Base-by-base conservation (phyloP, 2,329 filamentous ascomycete genomes). In the Fusarium sp. region DNA sequence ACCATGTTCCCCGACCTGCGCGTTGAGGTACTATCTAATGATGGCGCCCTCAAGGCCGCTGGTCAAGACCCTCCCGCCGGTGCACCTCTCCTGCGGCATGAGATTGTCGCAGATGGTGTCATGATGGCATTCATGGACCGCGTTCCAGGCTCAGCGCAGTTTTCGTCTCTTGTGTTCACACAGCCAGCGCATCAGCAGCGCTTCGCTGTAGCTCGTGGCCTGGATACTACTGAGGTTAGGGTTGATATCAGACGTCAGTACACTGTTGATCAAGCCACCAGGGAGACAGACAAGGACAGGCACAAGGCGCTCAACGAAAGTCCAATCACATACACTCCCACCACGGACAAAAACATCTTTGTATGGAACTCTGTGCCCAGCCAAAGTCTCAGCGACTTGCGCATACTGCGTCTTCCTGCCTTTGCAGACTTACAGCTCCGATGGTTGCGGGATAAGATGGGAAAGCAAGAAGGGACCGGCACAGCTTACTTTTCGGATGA, bases 1-100 rank as follows among this genome's bases (percentile, higher is more conserved):
- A 77, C 77, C 7, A 78, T 74, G 70, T 82, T 82, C 46, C 83
- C 82, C 0, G 83, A 85, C 60, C 75, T 84, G 3, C 52, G 52
- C 1, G 54, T 63, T 3, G 52, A 63, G 9, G 52, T 55, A 2
- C 0, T 62, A 2, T 14, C 23, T 5, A 5, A 62, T 2, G 59
- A 57, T 10, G 10, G 3, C 3, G 35, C 35, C 7, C 29, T 60
- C n/a, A 35, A 2, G 14, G 27, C 27, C 0, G 27, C 45, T 19
- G 31, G 57, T 8, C 57, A 52, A 7, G 45, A 38, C 2, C 23
- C 49, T 9, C 49, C 49, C 7, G 5, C 35, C 0, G 49, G 45
- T 0, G 45, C 61, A 23, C 55, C 55, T 35, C 38, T 60, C 2
- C 6, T 60, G 5, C 55, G 61, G 1, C 61, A 64, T 19, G 61